Evolutionary conservation across 768 basidiomycete species (phyloP), one percentile per base, ranked within the genome.

Genomic region (Tricholoma hemisulphureum): DNA sequence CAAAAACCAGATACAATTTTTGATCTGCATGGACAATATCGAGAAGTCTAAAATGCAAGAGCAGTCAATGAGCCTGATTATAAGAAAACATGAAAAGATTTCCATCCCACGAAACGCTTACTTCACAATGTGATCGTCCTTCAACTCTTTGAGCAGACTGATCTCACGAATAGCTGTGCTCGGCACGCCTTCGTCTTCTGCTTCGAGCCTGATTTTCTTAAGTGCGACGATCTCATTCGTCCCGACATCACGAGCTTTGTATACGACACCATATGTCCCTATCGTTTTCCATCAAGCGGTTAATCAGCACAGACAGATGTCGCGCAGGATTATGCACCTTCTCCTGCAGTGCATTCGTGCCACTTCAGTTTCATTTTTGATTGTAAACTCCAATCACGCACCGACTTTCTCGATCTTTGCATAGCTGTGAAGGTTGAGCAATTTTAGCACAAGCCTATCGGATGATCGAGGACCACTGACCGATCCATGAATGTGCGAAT

Each of bases 211-310:
- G 70, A 99, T 98, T 82, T 99, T 99, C 86, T 99, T 99, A 63
- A 98, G 80, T 21, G 97, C 97, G 51, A 99, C 97, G 63, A 98
- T 86, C 64, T 85, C 75, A 70, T 89, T 89, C 8, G 83, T 89
- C 46, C 75, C 81, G 61, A 85, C 75, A 70, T 98, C 95, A 63
- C 86, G 84, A 37, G 96, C 96, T 74, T 98, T 97, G 83, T 98
- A 98, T 20, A 98, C 96, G 53, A 98, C 96, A 56, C 96, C 96
- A 64, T 98, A 98, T 23, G 96, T 98, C 64, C 96, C 96, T 98
- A 69, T 52, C 56, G 59, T 52, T 55, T 28, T 10, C 46, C 46
- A 49, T 49, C 26, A 49, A 49, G 46, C 7, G 46, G 46, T 49
- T n/a, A 49, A 29, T 49, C 16, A 49, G 46, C 46, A 49, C 46